A percentile compares a stretch with the other conserved stretches of the same genome.
These are phyloP conservation scores for Eutypa lata DNA, from an alignment of 2,329 filamentous ascomycete genomes.

Conservation along the genomic window DNA sequence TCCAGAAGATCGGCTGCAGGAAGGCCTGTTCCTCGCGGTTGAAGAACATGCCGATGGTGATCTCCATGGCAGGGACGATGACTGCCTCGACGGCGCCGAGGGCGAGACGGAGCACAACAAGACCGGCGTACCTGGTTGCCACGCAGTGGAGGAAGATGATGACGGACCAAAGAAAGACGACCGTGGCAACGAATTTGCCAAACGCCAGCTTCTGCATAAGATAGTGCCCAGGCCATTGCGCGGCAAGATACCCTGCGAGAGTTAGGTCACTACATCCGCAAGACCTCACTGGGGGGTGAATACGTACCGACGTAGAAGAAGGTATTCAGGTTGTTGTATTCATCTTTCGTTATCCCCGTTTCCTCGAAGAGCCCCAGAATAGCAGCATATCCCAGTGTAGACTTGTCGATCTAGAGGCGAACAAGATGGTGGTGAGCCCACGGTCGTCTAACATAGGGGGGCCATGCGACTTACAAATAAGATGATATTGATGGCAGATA, in stretches of 20 bases:
- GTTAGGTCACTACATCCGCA: background rate
- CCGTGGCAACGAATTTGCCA: constrained; percentile 31
- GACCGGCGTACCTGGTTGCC: constrained; percentile 31
- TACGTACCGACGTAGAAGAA: constrained; percentile 38
- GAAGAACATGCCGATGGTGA: constrained; percentile 39
- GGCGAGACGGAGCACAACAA: constrained; percentile 33
- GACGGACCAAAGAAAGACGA: constrained; percentile 32
- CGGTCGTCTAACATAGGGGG: background rate
- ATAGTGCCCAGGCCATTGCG: constrained; percentile 36
- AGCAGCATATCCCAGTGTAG: constrained; percentile 36
- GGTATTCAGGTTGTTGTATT: constrained; percentile 39
- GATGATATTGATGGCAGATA: constrained; percentile 33
- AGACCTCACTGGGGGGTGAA: background rate
- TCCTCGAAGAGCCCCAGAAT: constrained; percentile 40
- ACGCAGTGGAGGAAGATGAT: constrained; percentile 36
- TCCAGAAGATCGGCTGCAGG: constrained; percentile 33
- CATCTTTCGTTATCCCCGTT: constrained; percentile 31
- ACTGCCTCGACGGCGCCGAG: constrained; percentile 33
- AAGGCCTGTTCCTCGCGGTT: constrained; percentile 31
- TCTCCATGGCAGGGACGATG: constrained; percentile 38
- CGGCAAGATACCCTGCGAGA: constrained; percentile 31
- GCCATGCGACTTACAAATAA: background rate
- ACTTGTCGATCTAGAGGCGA: constrained; percentile 33
- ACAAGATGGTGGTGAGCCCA: background rate
- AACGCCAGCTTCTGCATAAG: constrained; percentile 37